These are phyloP conservation scores for Lavandula angustifolia DNA, from an alignment of 257 asterid species.

Conservation along the genomic window DNA sequence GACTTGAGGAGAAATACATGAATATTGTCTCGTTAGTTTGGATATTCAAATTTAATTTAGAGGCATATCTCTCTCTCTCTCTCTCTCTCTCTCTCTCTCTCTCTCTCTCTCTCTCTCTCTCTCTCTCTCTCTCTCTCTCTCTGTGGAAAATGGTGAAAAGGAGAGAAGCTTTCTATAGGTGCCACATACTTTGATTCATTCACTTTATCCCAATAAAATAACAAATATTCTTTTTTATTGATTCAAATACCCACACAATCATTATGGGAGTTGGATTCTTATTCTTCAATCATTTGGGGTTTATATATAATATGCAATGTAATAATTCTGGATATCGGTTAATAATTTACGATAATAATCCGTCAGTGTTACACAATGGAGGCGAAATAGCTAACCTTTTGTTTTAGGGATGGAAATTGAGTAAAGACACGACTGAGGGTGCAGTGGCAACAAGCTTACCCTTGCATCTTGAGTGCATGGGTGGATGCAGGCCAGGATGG, in stretches of 20 bases:
- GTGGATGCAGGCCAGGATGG: no score
- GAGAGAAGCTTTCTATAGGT: conserved; percentile 30
- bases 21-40: conserved; percentile 6
- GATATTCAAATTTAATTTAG: conserved; percentile 18
- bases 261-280: conserved; percentile 23
- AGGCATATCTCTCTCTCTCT: neutral
- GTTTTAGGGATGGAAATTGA: no score
- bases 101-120: neutral
- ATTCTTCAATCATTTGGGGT: conserved; percentile 35
- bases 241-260: conserved; percentile 17
- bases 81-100: neutral
- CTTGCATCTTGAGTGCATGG: no score
- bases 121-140: conserved; percentile 2
- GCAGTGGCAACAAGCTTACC: no score
- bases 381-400: no score
- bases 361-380: no score
- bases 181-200: conserved; percentile 9
- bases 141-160: conserved; percentile 23
- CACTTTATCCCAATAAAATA: neutral
- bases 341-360: no score
- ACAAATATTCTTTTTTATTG: conserved; percentile 29
- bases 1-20: conserved; percentile 2
- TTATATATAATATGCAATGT: neutral
- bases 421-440: no score
- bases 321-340: neutral